Base-by-base conservation (phyloP, 2,329 filamentous ascomycete genomes). In the Talaromyces amestolkiae region DNA sequence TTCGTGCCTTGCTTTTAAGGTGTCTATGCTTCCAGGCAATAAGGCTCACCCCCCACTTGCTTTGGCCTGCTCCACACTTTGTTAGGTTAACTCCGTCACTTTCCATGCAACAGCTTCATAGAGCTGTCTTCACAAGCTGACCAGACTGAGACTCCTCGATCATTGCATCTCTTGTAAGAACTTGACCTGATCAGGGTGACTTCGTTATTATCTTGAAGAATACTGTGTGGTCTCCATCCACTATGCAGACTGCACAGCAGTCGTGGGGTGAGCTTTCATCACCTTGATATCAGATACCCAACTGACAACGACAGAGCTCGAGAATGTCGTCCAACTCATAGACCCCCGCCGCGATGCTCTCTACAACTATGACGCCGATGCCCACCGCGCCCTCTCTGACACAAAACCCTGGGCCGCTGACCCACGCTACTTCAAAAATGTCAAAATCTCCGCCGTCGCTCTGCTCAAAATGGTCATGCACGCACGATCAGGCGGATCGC, bases 401-500 rank as follows among this genome's bases (percentile, higher is more conserved):
- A 82, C 84, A 24, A 86, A 86, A 63, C 93, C 93, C 67, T 98
- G 95, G 95, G 82, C 81, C 59, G 83, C 82, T 56, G 89, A 97
- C 74, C 89, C 90, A 0, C 85, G 92, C 78, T 89, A 97, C 83
- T 99, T 98, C 86, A 96, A 94, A 77, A 86, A 91, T 63, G 92
- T 98, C 56, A 92, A 93, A 73, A 94, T 99, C 79, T 96, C 92
- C 61, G 93, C 95, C 66, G 89, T 97, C 13, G 95, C 95, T 5
- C 86, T 99, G 66, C 87, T 98, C 71, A 99, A 99, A 82, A 99
- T 99, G 95, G 92, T 96, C 69, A 98, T 97, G 91, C 95, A 99
- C 77, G 95, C 95, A 10, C 91, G 95, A n/a, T 93, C 92, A 0
- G 95, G 95, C 69, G 94, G 95, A 65, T 88, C 87, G 33, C 86